Evolutionary conservation across 805 yeast genomes (phyloP), one percentile per base, ranked within the genome.

Genomic region (Candida namnaoensis): DNA sequence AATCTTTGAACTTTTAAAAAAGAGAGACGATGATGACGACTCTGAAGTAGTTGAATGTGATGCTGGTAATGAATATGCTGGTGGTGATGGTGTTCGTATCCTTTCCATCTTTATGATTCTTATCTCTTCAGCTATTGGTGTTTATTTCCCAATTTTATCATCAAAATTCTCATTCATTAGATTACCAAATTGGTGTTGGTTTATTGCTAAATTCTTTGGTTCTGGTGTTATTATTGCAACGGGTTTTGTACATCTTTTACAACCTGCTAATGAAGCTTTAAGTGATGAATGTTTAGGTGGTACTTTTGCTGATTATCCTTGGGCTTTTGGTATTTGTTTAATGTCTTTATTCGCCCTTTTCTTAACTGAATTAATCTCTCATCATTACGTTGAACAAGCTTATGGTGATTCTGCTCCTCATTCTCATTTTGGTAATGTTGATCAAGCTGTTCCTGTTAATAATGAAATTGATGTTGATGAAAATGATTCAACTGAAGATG

Each of bases 171-270:
- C 85, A 1, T 71, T 71, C 49, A 66, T 82, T 36, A 64, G 77
- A 47, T 50, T 81, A 44, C 88, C 88, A 1, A 52, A 69, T 12
- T 71, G 77, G 76, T 71, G 78, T 47, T 82, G 81, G 60, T 80
- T 81, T 55, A 57, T 78, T 38, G 79, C 85, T 39, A 83, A 82
- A 53, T 83, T 72, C 60, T 85, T 85, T 56, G 95, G 95, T 46
- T 80, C 90, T 4, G 95, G 95, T 42, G 91, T 85, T 38, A 85
- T 85, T 53, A 71, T 85, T 11, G 85, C 91, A 12, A 85, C 95
- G 1, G 86, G 90, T 0, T 82, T 85, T 51, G 78, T 85, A 28
- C 95, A 85, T 62, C 64, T 85, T 45, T 61, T 85, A 44, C 69
- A 75, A 46, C 91, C 88, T 0, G 91, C 93, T 5, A 59, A 68